Evolutionary conservation across 2,329 filamentous ascomycete species (phyloP).

Genomic region (Colletotrichum godetiae): DNA sequence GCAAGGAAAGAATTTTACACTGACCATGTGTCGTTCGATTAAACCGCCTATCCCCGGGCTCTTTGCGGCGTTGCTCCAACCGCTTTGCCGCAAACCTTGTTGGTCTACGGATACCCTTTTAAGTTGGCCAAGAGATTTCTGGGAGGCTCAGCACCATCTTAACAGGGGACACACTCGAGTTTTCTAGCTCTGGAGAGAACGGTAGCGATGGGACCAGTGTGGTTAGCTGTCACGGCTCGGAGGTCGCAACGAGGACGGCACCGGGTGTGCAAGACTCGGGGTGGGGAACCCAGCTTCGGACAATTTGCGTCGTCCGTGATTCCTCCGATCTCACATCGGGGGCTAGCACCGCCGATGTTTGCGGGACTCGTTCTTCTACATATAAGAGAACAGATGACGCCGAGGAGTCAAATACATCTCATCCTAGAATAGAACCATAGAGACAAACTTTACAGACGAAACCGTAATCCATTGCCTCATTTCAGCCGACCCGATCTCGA

Average conservation of each 20-base stretch:
- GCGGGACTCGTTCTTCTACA: not conserved
- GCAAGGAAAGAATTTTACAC: not conserved
- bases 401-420: not conserved
- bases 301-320: conserved; percentile 19
- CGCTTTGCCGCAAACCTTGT: not conserved
- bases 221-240: not conserved
- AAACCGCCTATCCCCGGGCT: not conserved
- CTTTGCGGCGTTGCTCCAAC: not conserved
- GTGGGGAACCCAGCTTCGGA: conserved; percentile 2
- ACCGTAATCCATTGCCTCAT: not conserved
- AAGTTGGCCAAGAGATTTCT: not conserved
- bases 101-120: not conserved
- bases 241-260: not conserved
- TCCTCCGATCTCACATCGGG: conserved; percentile 13
- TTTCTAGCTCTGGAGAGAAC: not conserved
- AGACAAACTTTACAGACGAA: not conserved
- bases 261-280: not conserved
- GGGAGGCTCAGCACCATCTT: not conserved
- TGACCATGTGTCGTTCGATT: not conserved
- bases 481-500: not conserved
- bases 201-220: not conserved
- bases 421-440: not conserved
- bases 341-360: not conserved
- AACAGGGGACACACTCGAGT: not conserved
- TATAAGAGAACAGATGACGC: not conserved